Conservation (phyloP, 495 filamentous ascomycete genomes). For the Collariella sp. region DNA sequence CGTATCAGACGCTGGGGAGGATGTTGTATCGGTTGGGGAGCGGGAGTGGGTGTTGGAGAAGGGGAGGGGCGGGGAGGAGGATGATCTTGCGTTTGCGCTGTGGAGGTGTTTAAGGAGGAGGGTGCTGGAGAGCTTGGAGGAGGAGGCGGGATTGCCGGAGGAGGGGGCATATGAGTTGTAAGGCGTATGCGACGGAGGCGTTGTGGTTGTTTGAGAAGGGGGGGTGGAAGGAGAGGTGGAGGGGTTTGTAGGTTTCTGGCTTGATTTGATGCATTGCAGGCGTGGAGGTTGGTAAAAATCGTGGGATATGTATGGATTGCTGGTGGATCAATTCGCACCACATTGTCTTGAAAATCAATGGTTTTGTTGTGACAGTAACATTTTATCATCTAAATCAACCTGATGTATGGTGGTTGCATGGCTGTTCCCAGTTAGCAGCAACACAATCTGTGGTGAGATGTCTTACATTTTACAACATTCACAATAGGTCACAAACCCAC, state of each 20-base stretch:
- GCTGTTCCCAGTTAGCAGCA: no score
- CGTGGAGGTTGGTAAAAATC: no score
- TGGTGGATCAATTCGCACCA: no score
- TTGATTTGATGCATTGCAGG: no score
- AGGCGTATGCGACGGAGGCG: constrained; percentile 79
- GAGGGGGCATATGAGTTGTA: constrained; percentile 50
- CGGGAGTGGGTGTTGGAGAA: constrained; percentile 65
- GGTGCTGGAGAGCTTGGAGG: constrained; percentile 62
- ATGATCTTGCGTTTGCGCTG: constrained; percentile 49
- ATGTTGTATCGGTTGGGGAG: constrained; percentile 74
- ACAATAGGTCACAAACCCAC: no score
- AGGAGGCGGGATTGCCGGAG: constrained; percentile 49
- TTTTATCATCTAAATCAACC: no score
- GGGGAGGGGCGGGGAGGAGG: constrained; percentile 44
- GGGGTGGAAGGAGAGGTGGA: constrained; percentile 48
- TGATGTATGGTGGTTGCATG: no score
- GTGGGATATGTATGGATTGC: no score
- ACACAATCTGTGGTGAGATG: no score
- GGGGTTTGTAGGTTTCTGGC: constrained; percentile 15
- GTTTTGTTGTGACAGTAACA: no score
- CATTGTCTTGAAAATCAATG: no score
- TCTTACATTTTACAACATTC: no score
- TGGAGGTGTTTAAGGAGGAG: constrained; percentile 71
- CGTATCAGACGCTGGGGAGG: constrained; percentile 82
- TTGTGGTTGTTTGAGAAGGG: constrained; percentile 87